Percentiles rank a stretch among this genome's conserved stretches.
These are phyloP conservation scores for Pseudogymnoascus sp. DNA, from an alignment of 2,329 filamentous ascomycete genomes.

Conservation along the genomic window DNA sequence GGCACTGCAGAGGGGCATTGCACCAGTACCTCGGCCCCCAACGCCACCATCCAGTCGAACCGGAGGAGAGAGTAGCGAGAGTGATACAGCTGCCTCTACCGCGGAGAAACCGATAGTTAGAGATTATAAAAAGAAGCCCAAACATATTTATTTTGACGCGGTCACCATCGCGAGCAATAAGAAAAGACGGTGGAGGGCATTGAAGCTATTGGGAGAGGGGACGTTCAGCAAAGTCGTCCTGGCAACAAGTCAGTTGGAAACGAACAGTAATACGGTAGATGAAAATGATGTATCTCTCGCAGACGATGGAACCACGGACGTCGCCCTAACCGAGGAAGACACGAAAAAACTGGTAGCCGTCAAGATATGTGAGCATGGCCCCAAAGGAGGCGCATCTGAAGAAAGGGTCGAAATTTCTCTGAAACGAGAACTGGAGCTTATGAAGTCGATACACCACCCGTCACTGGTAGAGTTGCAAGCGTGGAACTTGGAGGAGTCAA, in stretches of 20 bases:
- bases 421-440: constrained; percentile 90
- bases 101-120: constrained; percentile 28
- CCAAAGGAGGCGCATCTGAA: constrained; percentile 85
- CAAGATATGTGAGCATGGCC: constrained; percentile 92
- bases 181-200: constrained; percentile 66
- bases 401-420: constrained; percentile 88
- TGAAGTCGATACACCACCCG: constrained; percentile 80
- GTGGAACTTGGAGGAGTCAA: constrained; percentile 74
- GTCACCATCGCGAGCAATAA: constrained; percentile 59
- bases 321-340: constrained; percentile 30
- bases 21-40: constrained; percentile 53
- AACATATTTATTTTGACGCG: constrained; percentile 61
- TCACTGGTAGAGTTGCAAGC: constrained; percentile 87
- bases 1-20: constrained; percentile 68
- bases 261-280: constrained; percentile 36
- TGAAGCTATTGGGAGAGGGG: constrained; percentile 78
- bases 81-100: constrained; percentile 40
- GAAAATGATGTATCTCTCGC: constrained; percentile 29
- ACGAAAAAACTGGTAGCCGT: constrained; percentile 84
- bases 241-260: constrained; percentile 66
- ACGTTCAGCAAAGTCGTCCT: constrained; percentile 94
- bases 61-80: constrained; percentile 40
- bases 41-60: constrained; percentile 78
- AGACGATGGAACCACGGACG: constrained; percentile 28
- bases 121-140: constrained; percentile 28